Conservation (phyloP, 2,329 filamentous ascomycete species). For the Cladosporium sp. region DNA sequence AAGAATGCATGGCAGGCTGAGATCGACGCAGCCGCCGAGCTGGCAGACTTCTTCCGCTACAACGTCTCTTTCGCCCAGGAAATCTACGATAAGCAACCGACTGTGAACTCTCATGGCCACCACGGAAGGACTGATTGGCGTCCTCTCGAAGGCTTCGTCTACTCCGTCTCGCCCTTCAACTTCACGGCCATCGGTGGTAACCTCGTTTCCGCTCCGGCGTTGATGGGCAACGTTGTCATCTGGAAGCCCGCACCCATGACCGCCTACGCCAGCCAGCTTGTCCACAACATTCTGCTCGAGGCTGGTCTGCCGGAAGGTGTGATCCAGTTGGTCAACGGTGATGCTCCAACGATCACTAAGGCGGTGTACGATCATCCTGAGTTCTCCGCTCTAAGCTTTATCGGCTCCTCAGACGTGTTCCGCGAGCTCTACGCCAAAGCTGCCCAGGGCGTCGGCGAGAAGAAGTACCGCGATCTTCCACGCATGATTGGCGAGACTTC, state of each 20-base stretch:
- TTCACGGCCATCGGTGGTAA: constrained; percentile 95
- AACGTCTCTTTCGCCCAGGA: constrained; percentile 93
- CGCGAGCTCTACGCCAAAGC: constrained; percentile 84
- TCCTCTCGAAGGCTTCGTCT: constrained; percentile 90
- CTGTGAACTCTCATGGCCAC: constrained; percentile 74
- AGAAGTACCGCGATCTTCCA: constrained; percentile 79
- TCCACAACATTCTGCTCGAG: constrained; percentile 87
- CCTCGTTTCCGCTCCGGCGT: constrained; percentile 73
- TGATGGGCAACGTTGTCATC: constrained; percentile 90
- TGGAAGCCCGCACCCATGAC: constrained; percentile 95
- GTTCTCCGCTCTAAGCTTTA: constrained; percentile 92
- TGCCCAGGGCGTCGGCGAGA: constrained; percentile 73
- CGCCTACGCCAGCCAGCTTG: constrained; percentile 84
- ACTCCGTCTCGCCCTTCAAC: constrained; percentile 93
- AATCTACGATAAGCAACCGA: constrained; percentile 81
- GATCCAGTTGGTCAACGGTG: constrained; percentile 89
- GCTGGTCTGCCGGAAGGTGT: constrained; percentile 85
- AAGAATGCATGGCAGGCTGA: constrained; percentile 99
- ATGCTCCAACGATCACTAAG: constrained; percentile 79
- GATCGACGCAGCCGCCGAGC: constrained; percentile 90
- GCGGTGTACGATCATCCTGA: constrained; percentile 70
- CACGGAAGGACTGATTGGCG: constrained; percentile 93
- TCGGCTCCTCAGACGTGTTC: constrained; percentile 89
- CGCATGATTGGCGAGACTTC: constrained; percentile 88
- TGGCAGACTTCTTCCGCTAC: constrained; percentile 85